Evolutionary conservation across 805 yeast species (phyloP).

Genomic region (Cyberlindnera xylosilytica): DNA sequence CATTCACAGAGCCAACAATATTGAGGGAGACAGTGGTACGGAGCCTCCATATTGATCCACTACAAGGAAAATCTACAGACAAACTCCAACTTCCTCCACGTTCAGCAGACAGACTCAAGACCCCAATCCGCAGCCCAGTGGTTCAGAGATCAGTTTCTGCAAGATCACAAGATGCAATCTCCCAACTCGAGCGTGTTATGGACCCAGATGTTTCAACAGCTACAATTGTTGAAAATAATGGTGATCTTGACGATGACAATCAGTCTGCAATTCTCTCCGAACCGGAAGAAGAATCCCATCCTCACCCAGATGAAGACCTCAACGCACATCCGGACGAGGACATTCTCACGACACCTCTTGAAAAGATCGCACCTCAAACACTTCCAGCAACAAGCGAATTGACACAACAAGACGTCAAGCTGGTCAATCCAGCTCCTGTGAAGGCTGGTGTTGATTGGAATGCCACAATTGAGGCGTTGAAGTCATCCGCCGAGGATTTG

Average conservation of each 20-base stretch:
- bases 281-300: slow-evolving; percentile 1
- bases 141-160: slow-evolving; percentile 1
- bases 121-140: slow-evolving; percentile 9
- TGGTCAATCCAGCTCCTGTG: background rate
- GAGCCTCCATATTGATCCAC: slow-evolving; percentile 3
- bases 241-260: background rate
- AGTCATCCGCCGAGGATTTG: slow-evolving; percentile 4
- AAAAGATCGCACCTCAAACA: background rate
- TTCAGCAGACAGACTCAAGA: slow-evolving; percentile 34
- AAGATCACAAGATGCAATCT: slow-evolving; percentile 5
- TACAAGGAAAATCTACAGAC: slow-evolving; percentile 4
- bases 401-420: no score
- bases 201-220: background rate
- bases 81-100: slow-evolving; percentile 34
- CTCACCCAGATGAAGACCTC: slow-evolving; percentile 1
- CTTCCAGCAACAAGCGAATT: background rate
- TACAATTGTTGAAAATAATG: background rate
- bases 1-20: slow-evolving; percentile 8
- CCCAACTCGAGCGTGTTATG: background rate
- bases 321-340: slow-evolving; percentile 1
- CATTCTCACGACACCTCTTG: background rate
- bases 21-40: slow-evolving; percentile 10
- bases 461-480: slow-evolving; percentile 23
- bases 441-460: slow-evolving; percentile 22
- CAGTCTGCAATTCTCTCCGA: background rate